Conservation (phyloP, 768 basidiomycete species). For the Rhizopogon vesiculosus region DNA sequence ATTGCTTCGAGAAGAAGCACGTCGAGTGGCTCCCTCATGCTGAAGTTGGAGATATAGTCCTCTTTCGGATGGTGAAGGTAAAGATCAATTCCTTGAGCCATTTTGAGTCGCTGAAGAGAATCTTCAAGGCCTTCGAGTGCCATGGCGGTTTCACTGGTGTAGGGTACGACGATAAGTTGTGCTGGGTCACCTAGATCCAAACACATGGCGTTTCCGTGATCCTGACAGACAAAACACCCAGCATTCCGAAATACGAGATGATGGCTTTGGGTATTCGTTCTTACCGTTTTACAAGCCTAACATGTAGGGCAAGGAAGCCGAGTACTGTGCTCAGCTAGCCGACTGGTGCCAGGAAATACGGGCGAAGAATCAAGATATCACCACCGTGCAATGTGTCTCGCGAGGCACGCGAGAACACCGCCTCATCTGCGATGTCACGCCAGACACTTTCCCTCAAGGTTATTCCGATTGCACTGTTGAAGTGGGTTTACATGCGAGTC, state of each 20-base stretch:
- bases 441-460: slow-evolving; percentile 37
- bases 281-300: slow-evolving; percentile 42
- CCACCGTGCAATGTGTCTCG: slow-evolving; percentile 9
- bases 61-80: slow-evolving; percentile 47
- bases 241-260: slow-evolving; percentile 21
- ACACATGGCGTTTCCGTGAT: slow-evolving; percentile 32
- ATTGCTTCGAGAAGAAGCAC: slow-evolving; percentile 48
- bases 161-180: slow-evolving; percentile 42
- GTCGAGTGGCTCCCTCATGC: slow-evolving; percentile 48
- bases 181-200: slow-evolving; percentile 54
- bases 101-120: neutral
- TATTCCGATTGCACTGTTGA: slow-evolving; percentile 64
- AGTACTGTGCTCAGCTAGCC: slow-evolving; percentile 38
- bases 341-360: slow-evolving; percentile 46
- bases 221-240: slow-evolving; percentile 35
- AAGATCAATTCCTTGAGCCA: neutral
- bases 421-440: slow-evolving; percentile 46
- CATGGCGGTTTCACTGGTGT: slow-evolving; percentile 30
- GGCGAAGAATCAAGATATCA: slow-evolving; percentile 13
- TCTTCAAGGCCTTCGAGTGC: slow-evolving; percentile 28
- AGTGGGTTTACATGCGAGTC: slow-evolving; percentile 29
- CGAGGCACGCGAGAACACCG: slow-evolving; percentile 33
- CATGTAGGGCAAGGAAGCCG: slow-evolving; percentile 30
- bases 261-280: slow-evolving; percentile 33
- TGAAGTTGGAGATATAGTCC: too few species aligned